Conservation (phyloP, 2,329 filamentous ascomycete genomes). For the Stagonosporopsis vannaccii region DNA sequence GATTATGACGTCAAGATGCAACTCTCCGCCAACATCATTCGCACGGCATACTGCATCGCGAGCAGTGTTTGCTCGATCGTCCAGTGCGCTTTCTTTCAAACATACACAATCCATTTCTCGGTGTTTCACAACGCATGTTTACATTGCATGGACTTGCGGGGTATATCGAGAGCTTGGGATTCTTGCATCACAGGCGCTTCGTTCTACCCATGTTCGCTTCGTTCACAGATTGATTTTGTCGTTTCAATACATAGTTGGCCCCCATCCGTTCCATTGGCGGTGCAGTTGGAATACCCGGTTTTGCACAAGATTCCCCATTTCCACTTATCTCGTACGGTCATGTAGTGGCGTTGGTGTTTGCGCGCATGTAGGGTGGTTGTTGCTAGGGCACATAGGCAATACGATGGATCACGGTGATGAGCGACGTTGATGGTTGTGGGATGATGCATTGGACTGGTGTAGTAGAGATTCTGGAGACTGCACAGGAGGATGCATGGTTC, state of each 20-base stretch:
- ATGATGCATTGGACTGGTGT: slow-evolving; percentile 14
- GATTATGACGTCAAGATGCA: slow-evolving; percentile 4
- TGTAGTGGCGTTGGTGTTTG: slow-evolving; percentile 19
- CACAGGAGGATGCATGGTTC: slow-evolving; percentile 16
- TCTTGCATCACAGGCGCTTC: slow-evolving; percentile 34
- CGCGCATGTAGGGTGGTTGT: slow-evolving; percentile 28
- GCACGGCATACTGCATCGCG: slow-evolving; percentile 5
- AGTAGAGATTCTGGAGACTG: slow-evolving; percentile 21
- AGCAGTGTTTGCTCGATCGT: slow-evolving; percentile 7
- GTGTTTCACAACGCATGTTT: slow-evolving; percentile 27
- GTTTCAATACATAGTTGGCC: slow-evolving; percentile 24
- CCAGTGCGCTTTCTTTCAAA: not conserved
- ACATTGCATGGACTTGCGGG: slow-evolving; percentile 42
- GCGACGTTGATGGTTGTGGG: slow-evolving; percentile 14
- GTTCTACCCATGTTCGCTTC: slow-evolving; percentile 14
- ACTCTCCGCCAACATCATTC: slow-evolving; percentile 6
- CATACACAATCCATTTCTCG: slow-evolving; percentile 29
- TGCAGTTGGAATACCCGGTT: slow-evolving; percentile 22
- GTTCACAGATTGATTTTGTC: slow-evolving; percentile 19
- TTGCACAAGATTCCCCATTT: slow-evolving; percentile 41
- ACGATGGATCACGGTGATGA: slow-evolving; percentile 8
- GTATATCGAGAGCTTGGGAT: slow-evolving; percentile 20
- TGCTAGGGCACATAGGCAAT: slow-evolving; percentile 21
- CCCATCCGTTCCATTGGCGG: slow-evolving; percentile 27
- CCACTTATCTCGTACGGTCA: slow-evolving; percentile 24